Evolutionary conservation across 169 alveolate genomes (phyloP).

Genomic region (Plasmodium cynomolgi): DNA sequence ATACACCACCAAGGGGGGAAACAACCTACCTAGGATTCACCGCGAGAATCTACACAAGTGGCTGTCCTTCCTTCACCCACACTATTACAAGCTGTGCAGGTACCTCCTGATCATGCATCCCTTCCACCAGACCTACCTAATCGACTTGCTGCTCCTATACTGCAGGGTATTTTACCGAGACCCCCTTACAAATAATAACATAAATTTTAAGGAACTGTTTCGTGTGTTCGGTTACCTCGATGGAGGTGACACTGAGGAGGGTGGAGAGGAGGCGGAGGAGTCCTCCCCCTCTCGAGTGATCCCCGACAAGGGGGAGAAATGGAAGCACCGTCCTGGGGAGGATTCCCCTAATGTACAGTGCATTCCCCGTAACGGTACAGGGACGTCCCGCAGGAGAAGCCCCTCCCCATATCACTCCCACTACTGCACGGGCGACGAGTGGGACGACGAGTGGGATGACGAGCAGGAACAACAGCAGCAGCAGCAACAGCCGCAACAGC

Average conservation of each 20-base stretch:
- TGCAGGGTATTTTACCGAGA: slow-evolving; percentile 43
- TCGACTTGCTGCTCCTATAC: slow-evolving; percentile 13
- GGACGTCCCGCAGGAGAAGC: no score
- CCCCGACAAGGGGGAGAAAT: no score
- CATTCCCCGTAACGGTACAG: no score
- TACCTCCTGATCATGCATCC: slow-evolving; percentile 73
- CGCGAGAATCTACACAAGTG: not conserved
- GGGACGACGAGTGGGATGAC: not conserved
- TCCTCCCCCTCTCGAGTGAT: no score
- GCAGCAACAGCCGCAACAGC: no score
- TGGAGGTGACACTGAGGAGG: not conserved
- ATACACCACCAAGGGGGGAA: not conserved
- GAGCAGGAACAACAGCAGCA: no score
- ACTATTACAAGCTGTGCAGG: slow-evolving; percentile 66
- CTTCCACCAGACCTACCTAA: slow-evolving; percentile 31
- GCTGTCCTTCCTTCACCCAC: slow-evolving; percentile 78
- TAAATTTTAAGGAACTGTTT: not conserved
- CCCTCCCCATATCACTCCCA: not conserved
- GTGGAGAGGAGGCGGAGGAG: not conserved
- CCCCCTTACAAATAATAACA: slow-evolving; percentile 8
- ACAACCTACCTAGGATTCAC: not conserved
- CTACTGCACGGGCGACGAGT: not conserved
- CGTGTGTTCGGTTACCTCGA: not conserved
- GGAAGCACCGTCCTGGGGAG: no score
- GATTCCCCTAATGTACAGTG: not conserved